Evolutionary conservation across 2,329 filamentous ascomycete species (phyloP).

Genomic region (Ophiostoma populinum): DNA sequence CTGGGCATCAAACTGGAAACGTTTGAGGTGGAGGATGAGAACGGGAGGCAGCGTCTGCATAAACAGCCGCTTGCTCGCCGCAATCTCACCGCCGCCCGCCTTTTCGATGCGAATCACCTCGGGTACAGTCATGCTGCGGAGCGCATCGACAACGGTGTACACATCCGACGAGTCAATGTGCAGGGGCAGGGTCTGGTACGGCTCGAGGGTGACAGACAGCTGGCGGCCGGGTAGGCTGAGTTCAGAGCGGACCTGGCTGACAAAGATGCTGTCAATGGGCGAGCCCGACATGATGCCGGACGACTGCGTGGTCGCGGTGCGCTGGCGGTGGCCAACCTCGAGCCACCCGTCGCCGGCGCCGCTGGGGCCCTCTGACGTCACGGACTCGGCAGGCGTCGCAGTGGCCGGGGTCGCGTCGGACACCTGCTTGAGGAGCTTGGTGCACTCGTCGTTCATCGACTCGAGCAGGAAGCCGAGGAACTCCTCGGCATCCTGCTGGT

Average conservation of each 20-base stretch:
- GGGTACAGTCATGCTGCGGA: conserved; percentile 66
- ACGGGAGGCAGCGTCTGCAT: conserved; percentile 85
- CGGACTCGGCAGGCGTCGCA: conserved; percentile 22
- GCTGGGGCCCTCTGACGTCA: conserved; percentile 15
- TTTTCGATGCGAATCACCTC: conserved; percentile 66
- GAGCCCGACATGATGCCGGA: conserved; percentile 59
- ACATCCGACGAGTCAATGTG: conserved; percentile 82
- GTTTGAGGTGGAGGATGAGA: conserved; percentile 86
- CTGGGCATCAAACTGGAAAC: conserved; percentile 85
- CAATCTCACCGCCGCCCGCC: conserved; percentile 55
- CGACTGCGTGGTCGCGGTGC: conserved; percentile 67
- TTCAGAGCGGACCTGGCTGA: conserved; percentile 78
- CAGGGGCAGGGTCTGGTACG: conserved; percentile 84
- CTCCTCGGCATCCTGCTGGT: conserved; percentile 95
- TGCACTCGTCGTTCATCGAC: conserved; percentile 84
- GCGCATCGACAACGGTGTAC: conserved; percentile 78
- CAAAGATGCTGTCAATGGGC: conserved; percentile 87
- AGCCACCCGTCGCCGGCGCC: conserved; percentile 51
- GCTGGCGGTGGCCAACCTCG: conserved; percentile 87
- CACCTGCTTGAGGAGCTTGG: conserved; percentile 42
- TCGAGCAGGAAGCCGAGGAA: conserved; percentile 88
- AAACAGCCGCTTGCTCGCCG: conserved; percentile 83
- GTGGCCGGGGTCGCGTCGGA: conserved; percentile 21
- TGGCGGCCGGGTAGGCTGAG: conserved; percentile 74
- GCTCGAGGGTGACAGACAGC: conserved; percentile 79